These are phyloP conservation scores for Dissophora globulifera DNA, from an alignment of 192 early-diverging fungal genomes.

Conservation along the genomic window DNA sequence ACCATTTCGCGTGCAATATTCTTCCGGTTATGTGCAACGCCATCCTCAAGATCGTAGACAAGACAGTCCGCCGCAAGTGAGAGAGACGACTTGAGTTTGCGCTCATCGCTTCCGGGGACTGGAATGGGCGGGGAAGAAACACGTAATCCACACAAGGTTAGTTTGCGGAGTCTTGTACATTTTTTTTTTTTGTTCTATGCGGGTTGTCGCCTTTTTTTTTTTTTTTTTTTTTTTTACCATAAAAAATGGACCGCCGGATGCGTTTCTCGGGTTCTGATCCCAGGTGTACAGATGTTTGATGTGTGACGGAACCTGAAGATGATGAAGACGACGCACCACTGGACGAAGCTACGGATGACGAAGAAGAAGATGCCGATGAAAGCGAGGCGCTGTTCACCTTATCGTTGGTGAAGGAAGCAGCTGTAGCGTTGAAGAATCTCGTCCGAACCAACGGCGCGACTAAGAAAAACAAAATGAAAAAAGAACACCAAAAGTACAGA, in stretches of 20 bases:
- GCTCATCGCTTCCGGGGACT: slow-evolving; percentile 89
- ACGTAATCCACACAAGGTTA: too few relatives aligned
- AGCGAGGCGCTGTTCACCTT: neutral
- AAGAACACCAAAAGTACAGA: too few relatives aligned
- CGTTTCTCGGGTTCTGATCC: slow-evolving; percentile 36
- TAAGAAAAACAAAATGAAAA: neutral
- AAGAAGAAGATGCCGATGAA: slow-evolving; percentile 1
- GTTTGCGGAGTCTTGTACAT: too few relatives aligned
- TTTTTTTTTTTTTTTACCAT: slow-evolving; percentile 20
- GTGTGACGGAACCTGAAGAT: neutral
- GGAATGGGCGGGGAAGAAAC: too few relatives aligned
- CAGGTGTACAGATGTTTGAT: neutral
- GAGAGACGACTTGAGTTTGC: slow-evolving; percentile 85
- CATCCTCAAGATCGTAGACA: slow-evolving; percentile 94
- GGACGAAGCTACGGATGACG: neutral
- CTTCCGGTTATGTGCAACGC: slow-evolving; percentile 86
- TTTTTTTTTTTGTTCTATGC: too few relatives aligned
- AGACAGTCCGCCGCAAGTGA: slow-evolving; percentile 78
- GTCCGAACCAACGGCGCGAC: neutral
- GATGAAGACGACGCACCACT: neutral
- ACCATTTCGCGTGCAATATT: slow-evolving; percentile 79
- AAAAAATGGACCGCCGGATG: slow-evolving; percentile 52
- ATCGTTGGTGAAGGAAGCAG: slow-evolving; percentile 6
- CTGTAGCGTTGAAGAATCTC: slow-evolving; percentile 17
- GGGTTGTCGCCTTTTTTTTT: too few relatives aligned